Evolutionary conservation across 768 basidiomycete species (phyloP).

Genomic region (Lentinus tigrinus): DNA sequence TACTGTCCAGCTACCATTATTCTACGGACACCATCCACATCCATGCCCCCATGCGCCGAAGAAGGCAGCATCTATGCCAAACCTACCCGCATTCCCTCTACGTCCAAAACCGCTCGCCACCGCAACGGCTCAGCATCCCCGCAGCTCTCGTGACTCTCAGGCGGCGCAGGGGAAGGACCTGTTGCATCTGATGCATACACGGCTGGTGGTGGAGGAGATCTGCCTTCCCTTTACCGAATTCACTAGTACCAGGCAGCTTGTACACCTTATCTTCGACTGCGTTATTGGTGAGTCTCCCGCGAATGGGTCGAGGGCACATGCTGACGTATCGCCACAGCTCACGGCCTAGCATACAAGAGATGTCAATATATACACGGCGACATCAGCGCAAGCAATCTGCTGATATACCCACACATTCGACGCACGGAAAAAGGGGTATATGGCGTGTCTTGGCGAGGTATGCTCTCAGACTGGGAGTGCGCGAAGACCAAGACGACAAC

Average conservation of each 20-base stretch:
- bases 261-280: background rate
- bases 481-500: background rate
- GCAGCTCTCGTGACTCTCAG: background rate
- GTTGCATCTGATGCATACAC: background rate
- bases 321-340: background rate
- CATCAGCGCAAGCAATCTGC: background rate
- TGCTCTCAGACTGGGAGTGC: background rate
- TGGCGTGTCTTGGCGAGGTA: background rate
- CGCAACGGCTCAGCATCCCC: background rate
- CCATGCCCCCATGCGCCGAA: too few relatives aligned
- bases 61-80: background rate
- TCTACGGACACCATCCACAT: too few relatives aligned
- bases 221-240: background rate
- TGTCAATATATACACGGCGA: background rate
- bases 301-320: background rate
- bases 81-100: too few relatives aligned
- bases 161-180: background rate
- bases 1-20: too few relatives aligned
- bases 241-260: background rate
- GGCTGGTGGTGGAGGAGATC: background rate
- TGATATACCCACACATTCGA: background rate
- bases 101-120: too few relatives aligned
- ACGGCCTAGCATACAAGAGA: background rate
- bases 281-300: background rate
- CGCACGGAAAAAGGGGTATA: background rate